Evolutionary conservation across 2,329 filamentous ascomycete species (phyloP).

Genomic region (Apiospora malaysiana): DNA sequence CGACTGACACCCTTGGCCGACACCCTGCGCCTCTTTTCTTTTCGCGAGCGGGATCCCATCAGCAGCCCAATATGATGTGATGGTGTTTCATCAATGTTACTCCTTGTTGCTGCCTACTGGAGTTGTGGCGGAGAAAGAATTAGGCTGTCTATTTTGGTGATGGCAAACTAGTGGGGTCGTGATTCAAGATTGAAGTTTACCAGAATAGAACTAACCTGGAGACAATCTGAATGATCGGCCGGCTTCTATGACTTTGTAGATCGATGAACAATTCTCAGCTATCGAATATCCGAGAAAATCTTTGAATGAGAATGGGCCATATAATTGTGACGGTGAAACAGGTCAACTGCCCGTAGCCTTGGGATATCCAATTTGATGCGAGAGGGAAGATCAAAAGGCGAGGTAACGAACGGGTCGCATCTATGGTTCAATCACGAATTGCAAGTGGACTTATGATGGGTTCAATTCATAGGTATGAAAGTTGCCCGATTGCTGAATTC

Average conservation of each 20-base stretch:
- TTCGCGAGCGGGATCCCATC: not conserved
- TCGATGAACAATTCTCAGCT: not conserved
- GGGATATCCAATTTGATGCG: not conserved
- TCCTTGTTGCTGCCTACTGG: not conserved
- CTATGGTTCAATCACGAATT: not conserved
- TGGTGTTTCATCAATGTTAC: not conserved
- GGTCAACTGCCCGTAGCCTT: not conserved
- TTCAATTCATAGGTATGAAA: not conserved
- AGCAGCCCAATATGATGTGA: not conserved
- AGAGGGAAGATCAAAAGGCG: not conserved
- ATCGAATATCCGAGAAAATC: no score
- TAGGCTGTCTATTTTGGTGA: not conserved
- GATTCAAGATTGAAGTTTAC: not conserved
- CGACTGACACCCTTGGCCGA: not conserved
- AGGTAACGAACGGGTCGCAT: not conserved
- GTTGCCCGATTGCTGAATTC: not conserved
- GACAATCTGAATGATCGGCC: not conserved
- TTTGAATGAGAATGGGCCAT: not conserved
- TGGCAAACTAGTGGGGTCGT: not conserved
- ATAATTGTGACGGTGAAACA: not conserved
- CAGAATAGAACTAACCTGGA: not conserved
- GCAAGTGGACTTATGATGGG: not conserved
- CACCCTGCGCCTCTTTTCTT: not conserved
- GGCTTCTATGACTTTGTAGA: no score
- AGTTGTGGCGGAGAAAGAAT: not conserved